A percentile compares a stretch with the other conserved stretches of the same genome.
Evolutionary conservation across 2,329 filamentous ascomycete species (phyloP).

Genomic region (Phialophora verrucosa): DNA sequence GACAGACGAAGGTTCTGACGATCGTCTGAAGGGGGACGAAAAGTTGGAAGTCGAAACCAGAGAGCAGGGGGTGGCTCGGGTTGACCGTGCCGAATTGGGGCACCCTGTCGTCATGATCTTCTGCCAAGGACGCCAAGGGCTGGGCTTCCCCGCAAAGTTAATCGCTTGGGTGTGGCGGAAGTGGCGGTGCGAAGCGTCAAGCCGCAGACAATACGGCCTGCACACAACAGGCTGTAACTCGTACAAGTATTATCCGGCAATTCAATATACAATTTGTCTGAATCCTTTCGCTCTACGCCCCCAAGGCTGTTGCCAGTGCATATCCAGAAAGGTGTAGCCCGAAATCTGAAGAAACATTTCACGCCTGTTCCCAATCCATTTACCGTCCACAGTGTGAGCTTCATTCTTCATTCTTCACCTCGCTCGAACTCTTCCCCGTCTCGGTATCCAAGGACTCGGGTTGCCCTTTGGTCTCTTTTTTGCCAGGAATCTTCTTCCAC

Average conservation of each 20-base stretch:
- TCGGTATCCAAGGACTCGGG: not conserved
- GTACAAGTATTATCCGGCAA: too few relatives aligned
- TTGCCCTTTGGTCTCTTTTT: not conserved
- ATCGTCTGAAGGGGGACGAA: not conserved
- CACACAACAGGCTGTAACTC: not conserved
- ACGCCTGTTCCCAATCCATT: not conserved
- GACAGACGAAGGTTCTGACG: not conserved
- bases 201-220: not conserved
- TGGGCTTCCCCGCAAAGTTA: not conserved
- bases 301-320: not conserved
- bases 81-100: not conserved
- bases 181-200: not conserved
- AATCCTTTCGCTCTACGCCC: too few relatives aligned
- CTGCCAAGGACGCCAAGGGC: not conserved
- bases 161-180: not conserved
- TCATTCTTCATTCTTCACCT: not conserved
- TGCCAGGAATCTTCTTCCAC: slow-evolving; percentile 12
- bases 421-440: not conserved
- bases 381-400: not conserved
- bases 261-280: too few relatives aligned
- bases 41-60: slow-evolving; percentile 5
- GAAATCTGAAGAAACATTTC: not conserved
- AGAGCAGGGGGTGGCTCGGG: not conserved
- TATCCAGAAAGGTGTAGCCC: not conserved
- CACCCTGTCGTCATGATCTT: slow-evolving; percentile 5